Base-by-base conservation (phyloP, 2,329 filamentous ascomycete genomes). In the Fusarium globosum region DNA sequence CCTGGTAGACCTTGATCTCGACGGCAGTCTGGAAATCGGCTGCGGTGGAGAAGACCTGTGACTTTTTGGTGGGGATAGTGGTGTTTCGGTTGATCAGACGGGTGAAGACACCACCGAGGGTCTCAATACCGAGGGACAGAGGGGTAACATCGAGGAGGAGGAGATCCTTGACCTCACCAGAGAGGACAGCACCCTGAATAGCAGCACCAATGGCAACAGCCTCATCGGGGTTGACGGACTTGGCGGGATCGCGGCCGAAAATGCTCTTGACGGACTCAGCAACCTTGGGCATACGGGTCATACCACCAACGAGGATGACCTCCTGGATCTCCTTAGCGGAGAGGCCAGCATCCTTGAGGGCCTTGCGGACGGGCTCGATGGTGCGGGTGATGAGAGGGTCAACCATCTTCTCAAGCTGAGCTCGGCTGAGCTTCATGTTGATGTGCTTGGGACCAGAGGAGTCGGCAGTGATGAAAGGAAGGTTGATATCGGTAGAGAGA, bases 241-340 rank as follows among this genome's bases (percentile, higher is more conserved):
- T 98, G 85, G 95, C 94, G 75, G 96, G 95, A 65, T 98, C 96
- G 82, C 95, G 95, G 77, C 95, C 95, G 85, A 98, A 98, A 83
- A 98, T 95, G 88, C 88, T 91, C 93, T 97, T 97, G 84, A 98
- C 95, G 49, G 95, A 96, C 88, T 98, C 95, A 73, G 91, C 89
- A 77, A 98, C 96, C 93, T 98, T 98, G 83, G 96, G 96, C 95
- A 98, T 98, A 88, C 96, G 96, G 79, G 96, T 98, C 95, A 98
- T 98, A 86, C 96, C 96, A 91, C 96, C 96, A 63, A 98, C 96
- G 48, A 98, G 92, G 83, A 98, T 97, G 78, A 98, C 94, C 83
- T 98, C 96, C 86, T 98, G 94, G 82, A 98, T 97, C 72, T 98
- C 95, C 88, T 95, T 97, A 79, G 95, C 91, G 84, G 94, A 88